phyloP scores from a whole-genome alignment of 371 early-diverging fungal species.

The Rhizopus stolonifer region DNA sequence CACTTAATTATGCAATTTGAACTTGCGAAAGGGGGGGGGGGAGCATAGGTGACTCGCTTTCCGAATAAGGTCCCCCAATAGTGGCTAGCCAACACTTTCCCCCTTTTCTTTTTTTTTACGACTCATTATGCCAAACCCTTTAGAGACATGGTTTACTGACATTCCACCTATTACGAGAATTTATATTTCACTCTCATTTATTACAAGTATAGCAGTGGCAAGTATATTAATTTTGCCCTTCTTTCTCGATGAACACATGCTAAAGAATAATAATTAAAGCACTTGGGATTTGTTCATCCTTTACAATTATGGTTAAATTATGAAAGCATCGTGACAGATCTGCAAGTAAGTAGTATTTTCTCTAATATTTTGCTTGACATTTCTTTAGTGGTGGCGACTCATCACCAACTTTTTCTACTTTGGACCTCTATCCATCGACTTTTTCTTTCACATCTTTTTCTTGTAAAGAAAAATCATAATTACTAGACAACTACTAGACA shows the following conservation, averaged over 20 bases:
- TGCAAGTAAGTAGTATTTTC: slow-evolving; percentile 55
- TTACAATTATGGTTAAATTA: slow-evolving; percentile 83
- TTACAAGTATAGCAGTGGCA: slow-evolving; percentile 79
- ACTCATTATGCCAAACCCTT: slow-evolving; percentile 53
- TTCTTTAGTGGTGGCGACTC: slow-evolving; percentile 87
- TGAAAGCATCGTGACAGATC: slow-evolving; percentile 59
- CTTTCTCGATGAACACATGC: neutral
- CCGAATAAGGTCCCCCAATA: neutral
- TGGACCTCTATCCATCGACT: slow-evolving; percentile 87
- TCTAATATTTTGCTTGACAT: neutral
- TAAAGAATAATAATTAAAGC: slow-evolving; percentile 27
- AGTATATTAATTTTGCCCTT: slow-evolving; percentile 16
- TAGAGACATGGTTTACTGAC: slow-evolving; percentile 92
- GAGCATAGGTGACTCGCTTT: neutral
- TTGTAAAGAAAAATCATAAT: slow-evolving; percentile 57
- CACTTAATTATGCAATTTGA: neutral
- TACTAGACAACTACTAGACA: neutral
- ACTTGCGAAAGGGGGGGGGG: neutral
- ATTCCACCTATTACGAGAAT: slow-evolving; percentile 85
- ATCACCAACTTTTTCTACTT: slow-evolving; percentile 90
- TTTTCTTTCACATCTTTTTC: slow-evolving; percentile 93
- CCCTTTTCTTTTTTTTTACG: neutral
- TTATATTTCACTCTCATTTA: slow-evolving; percentile 77
- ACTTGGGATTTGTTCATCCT: slow-evolving; percentile 69
- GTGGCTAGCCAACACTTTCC: neutral